These are phyloP conservation scores for Colletotrichum sp. DNA, from an alignment of 2,329 filamentous ascomycete genomes.

Conservation along the genomic window DNA sequence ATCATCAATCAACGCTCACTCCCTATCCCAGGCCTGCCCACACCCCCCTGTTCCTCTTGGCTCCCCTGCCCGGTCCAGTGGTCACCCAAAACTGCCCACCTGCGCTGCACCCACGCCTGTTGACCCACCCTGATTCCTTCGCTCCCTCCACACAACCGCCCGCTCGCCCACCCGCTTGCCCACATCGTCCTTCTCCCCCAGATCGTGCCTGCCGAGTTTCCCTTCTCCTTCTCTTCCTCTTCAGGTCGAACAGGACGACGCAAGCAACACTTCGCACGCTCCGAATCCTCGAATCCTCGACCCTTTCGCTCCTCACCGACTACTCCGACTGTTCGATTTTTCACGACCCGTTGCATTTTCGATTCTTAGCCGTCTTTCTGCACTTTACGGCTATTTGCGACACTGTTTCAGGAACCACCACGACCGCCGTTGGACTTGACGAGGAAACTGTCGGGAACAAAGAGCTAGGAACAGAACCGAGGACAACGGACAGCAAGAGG, in stretches of 20 bases:
- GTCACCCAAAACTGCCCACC: slow-evolving; percentile 5
- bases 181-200: slow-evolving; percentile 21
- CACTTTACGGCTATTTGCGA: neutral
- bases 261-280: neutral
- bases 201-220: slow-evolving; percentile 13
- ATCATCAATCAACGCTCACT: neutral
- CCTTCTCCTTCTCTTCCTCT: slow-evolving; percentile 2
- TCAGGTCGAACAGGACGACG: slow-evolving; percentile 11
- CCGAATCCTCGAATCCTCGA: neutral
- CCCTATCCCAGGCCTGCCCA: neutral
- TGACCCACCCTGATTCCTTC: slow-evolving; percentile 3
- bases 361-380: neutral
- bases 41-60: slow-evolving; percentile 12
- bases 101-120: slow-evolving; percentile 3
- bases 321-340: neutral
- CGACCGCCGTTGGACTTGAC: neutral
- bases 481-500: neutral
- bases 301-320: neutral
- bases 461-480: neutral
- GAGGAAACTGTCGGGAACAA: neutral
- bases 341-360: neutral
- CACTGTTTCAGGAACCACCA: slow-evolving; percentile 9
- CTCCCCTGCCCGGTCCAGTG: neutral
- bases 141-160: slow-evolving; percentile 11
- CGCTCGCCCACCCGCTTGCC: slow-evolving; percentile 8